These are phyloP conservation scores for Mortierella sp. DNA, from an alignment of 371 early-diverging fungal species.

Conservation along the genomic window DNA sequence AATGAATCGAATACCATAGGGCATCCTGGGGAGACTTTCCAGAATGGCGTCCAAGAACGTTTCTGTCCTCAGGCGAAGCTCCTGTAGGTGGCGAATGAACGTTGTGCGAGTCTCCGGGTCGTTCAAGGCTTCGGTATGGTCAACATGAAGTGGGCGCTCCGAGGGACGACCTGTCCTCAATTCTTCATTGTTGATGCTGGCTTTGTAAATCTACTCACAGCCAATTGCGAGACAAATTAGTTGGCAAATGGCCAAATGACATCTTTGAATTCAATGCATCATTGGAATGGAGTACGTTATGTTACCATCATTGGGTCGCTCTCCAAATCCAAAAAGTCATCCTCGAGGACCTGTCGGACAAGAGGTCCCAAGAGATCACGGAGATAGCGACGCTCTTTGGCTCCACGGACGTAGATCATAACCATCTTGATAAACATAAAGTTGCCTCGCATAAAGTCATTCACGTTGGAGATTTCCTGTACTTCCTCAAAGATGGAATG, in stretches of 20 bases:
- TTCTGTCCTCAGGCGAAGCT: constrained; percentile 81
- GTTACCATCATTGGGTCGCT: constrained; percentile 85
- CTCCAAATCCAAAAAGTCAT: constrained; percentile 87
- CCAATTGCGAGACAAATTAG: neutral
- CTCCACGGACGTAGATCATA: constrained; percentile 72
- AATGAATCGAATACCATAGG: constrained; percentile 96
- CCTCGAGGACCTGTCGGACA: constrained; percentile 78
- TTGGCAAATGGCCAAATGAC: too few species aligned
- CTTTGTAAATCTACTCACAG: constrained; percentile 78
- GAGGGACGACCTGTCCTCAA: constrained; percentile 87
- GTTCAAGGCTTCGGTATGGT: constrained; percentile 82
- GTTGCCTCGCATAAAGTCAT: constrained; percentile 93
- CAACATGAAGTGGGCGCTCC: constrained; percentile 78
- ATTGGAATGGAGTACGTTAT: too few species aligned
- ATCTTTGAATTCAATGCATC: too few species aligned
- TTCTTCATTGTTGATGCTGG: constrained; percentile 90
- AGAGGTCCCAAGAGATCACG: constrained; percentile 86
- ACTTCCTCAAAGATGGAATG: constrained; percentile 90
- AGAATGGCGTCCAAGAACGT: constrained; percentile 85
- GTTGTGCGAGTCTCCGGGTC: constrained; percentile 87
- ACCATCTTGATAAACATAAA: constrained; percentile 96
- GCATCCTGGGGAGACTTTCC: constrained; percentile 83
- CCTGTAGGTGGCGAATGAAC: constrained; percentile 78
- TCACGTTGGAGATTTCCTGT: constrained; percentile 79
- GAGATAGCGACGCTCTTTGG: constrained; percentile 94